These are phyloP conservation scores for Rhizopus arrhizus DNA, from an alignment of 371 early-diverging fungal genomes.

Conservation along the genomic window DNA sequence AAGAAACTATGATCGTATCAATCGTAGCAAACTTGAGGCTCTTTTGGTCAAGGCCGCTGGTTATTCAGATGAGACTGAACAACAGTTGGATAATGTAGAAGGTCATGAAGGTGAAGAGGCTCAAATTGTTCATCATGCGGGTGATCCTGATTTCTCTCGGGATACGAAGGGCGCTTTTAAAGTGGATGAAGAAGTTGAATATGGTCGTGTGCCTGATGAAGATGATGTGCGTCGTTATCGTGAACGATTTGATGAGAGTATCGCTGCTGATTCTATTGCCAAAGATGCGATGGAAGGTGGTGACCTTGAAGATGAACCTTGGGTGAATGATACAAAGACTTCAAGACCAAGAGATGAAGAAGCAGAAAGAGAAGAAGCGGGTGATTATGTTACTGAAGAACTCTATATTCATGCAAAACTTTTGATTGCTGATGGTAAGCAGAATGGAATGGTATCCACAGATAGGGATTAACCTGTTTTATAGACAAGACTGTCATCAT, in stretches of 20 bases:
- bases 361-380: conserved; percentile 34
- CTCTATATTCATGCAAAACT: conserved; percentile 92
- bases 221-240: conserved; percentile 14
- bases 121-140: conserved; percentile 30
- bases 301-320: conserved; percentile 36
- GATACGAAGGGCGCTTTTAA: conserved; percentile 31
- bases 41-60: conserved; percentile 43
- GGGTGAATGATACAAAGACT: conserved; percentile 36
- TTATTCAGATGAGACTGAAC: conserved; percentile 26
- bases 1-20: conserved; percentile 68
- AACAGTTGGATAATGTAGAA: conserved; percentile 22
- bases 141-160: conserved; percentile 39
- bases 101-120: conserved; percentile 25
- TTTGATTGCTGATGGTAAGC: conserved; percentile 84
- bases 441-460: not conserved
- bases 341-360: conserved; percentile 28
- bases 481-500: conserved; percentile 75
- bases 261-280: conserved; percentile 40
- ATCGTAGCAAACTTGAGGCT: conserved; percentile 40
- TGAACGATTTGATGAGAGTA: conserved; percentile 23
- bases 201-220: conserved; percentile 33
- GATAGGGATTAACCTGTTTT: not conserved
- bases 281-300: conserved; percentile 42
- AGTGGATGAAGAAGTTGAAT: conserved; percentile 40
- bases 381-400: conserved; percentile 78